Percentiles rank a stretch among this genome's conserved stretches.
Conservation (phyloP, 2,329 filamentous ascomycete species). For the Ophiognomonia clavigignenti-juglandacearum region DNA sequence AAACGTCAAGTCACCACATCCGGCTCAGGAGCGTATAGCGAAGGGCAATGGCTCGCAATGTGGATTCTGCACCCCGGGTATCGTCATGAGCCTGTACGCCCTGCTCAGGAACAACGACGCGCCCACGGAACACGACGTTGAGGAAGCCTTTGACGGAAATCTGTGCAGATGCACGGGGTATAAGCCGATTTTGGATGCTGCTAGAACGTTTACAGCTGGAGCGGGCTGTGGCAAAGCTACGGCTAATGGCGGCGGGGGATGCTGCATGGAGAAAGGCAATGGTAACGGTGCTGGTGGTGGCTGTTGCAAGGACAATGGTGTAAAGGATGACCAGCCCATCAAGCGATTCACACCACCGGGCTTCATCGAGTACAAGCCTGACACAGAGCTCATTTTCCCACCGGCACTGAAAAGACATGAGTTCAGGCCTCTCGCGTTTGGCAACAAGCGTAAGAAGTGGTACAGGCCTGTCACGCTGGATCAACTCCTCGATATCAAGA, state of each 20-base stretch:
- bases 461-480: conserved; percentile 81
- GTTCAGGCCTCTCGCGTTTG: conserved; percentile 77
- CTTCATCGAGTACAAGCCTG: conserved; percentile 90
- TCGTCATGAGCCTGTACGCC: conserved; percentile 97
- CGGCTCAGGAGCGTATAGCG: conserved; percentile 85
- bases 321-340: conserved; percentile 45
- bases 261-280: conserved; percentile 65
- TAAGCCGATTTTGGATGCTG: conserved; percentile 86
- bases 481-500: conserved; percentile 90
- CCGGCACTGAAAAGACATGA: conserved; percentile 78
- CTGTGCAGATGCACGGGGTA: conserved; percentile 95
- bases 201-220: conserved; percentile 74
- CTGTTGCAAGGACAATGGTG: conserved; percentile 63
- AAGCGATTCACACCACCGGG: conserved; percentile 78
- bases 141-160: conserved; percentile 97
- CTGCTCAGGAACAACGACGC: conserved; percentile 77
- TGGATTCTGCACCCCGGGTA: conserved; percentile 93
- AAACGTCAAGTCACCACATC: conserved; percentile 79
- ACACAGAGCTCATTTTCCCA: conserved; percentile 94
- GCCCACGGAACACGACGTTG: conserved; percentile 76
- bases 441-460: conserved; percentile 93
- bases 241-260: conserved; percentile 50
- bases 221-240: conserved; percentile 46
- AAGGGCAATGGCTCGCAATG: conserved; percentile 89
- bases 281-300: conserved; percentile 48